A percentile compares a stretch with the other conserved stretches of the same genome.
phyloP scores from a whole-genome alignment of 2,329 filamentous ascomycete species.

The Alternaria brassicicola region DNA sequence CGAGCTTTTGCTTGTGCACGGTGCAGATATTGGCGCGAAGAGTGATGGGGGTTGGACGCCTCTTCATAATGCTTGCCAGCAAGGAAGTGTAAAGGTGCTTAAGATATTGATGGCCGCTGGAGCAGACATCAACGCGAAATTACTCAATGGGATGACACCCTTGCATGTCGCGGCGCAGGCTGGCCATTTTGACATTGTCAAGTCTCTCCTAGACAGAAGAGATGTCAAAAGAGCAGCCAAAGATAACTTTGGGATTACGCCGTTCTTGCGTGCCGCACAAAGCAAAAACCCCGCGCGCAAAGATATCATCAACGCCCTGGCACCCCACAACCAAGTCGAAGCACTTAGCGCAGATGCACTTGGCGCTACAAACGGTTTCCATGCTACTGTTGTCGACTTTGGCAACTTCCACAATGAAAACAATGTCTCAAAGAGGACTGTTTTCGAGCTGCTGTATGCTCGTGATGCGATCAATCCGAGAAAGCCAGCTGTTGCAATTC shows the following conservation, averaged over 20 bases:
- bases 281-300: slow-evolving; percentile 41
- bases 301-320: slow-evolving; percentile 51
- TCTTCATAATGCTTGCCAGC: slow-evolving; percentile 44
- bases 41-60: slow-evolving; percentile 46
- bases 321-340: slow-evolving; percentile 51
- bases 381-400: slow-evolving; percentile 50
- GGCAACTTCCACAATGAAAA: slow-evolving; percentile 47
- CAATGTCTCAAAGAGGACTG: slow-evolving; percentile 38
- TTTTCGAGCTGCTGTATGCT: slow-evolving; percentile 47
- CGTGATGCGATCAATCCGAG: slow-evolving; percentile 40
- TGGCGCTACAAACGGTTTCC: slow-evolving; percentile 46
- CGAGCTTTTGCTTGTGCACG: slow-evolving; percentile 38
- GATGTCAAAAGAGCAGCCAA: slow-evolving; percentile 47
- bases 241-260: slow-evolving; percentile 54
- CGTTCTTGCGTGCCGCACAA: slow-evolving; percentile 51
- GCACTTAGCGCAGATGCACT: slow-evolving; percentile 42
- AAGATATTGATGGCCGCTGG: slow-evolving; percentile 37
- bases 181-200: slow-evolving; percentile 46
- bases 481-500: slow-evolving; percentile 45
- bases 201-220: slow-evolving; percentile 44
- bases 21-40: slow-evolving; percentile 41
- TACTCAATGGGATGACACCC: slow-evolving; percentile 46
- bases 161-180: slow-evolving; percentile 47
- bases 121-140: slow-evolving; percentile 42
- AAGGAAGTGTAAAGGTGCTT: slow-evolving; percentile 42